Evolutionary conservation across 164 flowering plant genomes (phyloP).

Genomic region (Cinnamomum chago): DNA sequence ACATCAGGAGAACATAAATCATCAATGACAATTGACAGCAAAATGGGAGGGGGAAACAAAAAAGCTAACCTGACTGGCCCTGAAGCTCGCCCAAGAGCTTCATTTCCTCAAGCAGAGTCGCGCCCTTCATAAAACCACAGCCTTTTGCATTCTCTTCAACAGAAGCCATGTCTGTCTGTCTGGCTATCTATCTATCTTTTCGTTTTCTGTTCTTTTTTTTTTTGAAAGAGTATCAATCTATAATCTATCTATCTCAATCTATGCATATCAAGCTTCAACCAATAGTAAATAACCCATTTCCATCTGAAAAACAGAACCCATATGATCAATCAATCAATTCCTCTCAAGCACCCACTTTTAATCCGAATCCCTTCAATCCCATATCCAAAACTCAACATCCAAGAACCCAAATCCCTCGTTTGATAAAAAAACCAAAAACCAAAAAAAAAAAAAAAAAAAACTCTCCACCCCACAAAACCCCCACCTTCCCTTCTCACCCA

Average conservation of each 20-base stretch:
- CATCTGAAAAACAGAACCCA: constrained; percentile 12
- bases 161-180: constrained; percentile 11
- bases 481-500: neutral
- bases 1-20: neutral
- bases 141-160: constrained; percentile 52
- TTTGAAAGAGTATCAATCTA: neutral
- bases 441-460: neutral
- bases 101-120: constrained; percentile 66
- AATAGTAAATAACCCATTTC: constrained; percentile 19
- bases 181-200: neutral
- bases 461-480: too few relatives aligned
- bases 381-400: constrained; percentile 38
- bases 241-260: neutral
- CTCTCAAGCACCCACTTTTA: constrained; percentile 14
- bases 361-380: constrained; percentile 26
- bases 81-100: constrained; percentile 76
- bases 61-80: constrained; percentile 63
- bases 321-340: constrained; percentile 4
- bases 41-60: too few relatives aligned
- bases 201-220: too few relatives aligned
- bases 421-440: neutral
- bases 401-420: neutral
- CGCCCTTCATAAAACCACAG: constrained; percentile 33
- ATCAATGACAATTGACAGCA: neutral
- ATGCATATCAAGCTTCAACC: constrained; percentile 2